phyloP scores from a whole-genome alignment of 805 yeast species.

The Yamadazyma paraphyllophila region DNA sequence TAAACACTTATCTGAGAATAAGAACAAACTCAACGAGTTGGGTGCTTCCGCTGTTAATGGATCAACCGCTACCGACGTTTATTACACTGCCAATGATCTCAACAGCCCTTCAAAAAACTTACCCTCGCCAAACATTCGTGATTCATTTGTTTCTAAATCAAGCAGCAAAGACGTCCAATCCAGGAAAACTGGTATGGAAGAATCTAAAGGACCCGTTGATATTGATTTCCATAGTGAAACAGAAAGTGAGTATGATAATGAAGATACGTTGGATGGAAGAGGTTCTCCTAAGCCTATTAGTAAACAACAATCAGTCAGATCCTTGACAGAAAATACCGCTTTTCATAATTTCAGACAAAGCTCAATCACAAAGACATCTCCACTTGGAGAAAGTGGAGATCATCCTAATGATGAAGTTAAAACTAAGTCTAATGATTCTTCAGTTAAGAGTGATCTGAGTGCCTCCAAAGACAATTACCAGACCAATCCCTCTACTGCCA shows the following conservation, averaged over 20 bases:
- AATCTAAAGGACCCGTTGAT: background rate
- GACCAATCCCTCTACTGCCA: conserved; percentile 19
- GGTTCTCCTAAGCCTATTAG: conserved; percentile 9
- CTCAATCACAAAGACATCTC: conserved; percentile 4
- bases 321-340: conserved; percentile 36
- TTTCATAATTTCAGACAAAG: conserved; percentile 30
- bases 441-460: conserved; percentile 15
- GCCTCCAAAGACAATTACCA: conserved; percentile 11
- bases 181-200: background rate
- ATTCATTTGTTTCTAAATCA: conserved; percentile 10
- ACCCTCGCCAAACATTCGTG: conserved; percentile 14
- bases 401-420: background rate
- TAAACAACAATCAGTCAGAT: conserved; percentile 21
- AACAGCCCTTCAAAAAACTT: conserved; percentile 11
- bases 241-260: conserved; percentile 11
- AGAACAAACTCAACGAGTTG: conserved; percentile 17
- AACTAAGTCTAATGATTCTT: conserved; percentile 11
- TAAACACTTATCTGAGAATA: conserved; percentile 13
- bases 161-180: conserved; percentile 3
- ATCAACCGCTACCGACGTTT: conserved; percentile 18
- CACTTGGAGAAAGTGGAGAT: background rate
- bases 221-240: conserved; percentile 3
- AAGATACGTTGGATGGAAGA: conserved; percentile 9
- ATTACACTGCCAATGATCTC: conserved; percentile 23
- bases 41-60: conserved; percentile 16